Evolutionary conservation across 805 yeast genomes (phyloP).

Genomic region (Starmerella sp.): DNA sequence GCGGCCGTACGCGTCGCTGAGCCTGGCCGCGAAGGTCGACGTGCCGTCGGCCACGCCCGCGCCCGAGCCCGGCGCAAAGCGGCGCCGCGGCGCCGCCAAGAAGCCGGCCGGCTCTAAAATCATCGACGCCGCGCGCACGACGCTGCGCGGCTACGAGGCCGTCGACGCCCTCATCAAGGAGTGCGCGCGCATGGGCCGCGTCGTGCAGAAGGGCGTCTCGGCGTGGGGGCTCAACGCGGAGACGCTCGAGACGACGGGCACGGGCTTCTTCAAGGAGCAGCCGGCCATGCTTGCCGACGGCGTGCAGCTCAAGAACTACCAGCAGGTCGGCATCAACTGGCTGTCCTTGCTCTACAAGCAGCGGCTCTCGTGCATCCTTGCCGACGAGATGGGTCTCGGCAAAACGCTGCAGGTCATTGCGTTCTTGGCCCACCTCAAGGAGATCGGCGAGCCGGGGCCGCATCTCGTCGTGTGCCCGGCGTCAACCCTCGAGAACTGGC

Average conservation of each 20-base stretch:
- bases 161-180: slow-evolving; percentile 81
- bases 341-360: slow-evolving; percentile 64
- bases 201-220: slow-evolving; percentile 58
- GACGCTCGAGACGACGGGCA: slow-evolving; percentile 41
- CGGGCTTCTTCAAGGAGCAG: slow-evolving; percentile 45
- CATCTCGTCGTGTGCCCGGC: slow-evolving; percentile 93
- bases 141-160: slow-evolving; percentile 81
- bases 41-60: slow-evolving; percentile 31
- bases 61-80: slow-evolving; percentile 25
- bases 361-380: slow-evolving; percentile 79
- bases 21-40: slow-evolving; percentile 46
- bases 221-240: slow-evolving; percentile 81
- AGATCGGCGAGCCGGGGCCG: slow-evolving; percentile 57
- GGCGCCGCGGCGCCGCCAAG: slow-evolving; percentile 34
- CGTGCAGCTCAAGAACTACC: slow-evolving; percentile 70
- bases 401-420: slow-evolving; percentile 94
- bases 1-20: slow-evolving; percentile 59
- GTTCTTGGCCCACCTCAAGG: slow-evolving; percentile 74
- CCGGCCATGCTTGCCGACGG: slow-evolving; percentile 58
- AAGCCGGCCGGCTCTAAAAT: slow-evolving; percentile 63
- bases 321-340: slow-evolving; percentile 97
- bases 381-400: slow-evolving; percentile 97
- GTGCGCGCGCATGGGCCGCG: slow-evolving; percentile 67
- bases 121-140: slow-evolving; percentile 55
- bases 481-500: slow-evolving; percentile 94